Evolutionary conservation across 257 asterid genomes (phyloP), one percentile per base, ranked within the genome.

Genomic region (Penstemon newberryi): DNA sequence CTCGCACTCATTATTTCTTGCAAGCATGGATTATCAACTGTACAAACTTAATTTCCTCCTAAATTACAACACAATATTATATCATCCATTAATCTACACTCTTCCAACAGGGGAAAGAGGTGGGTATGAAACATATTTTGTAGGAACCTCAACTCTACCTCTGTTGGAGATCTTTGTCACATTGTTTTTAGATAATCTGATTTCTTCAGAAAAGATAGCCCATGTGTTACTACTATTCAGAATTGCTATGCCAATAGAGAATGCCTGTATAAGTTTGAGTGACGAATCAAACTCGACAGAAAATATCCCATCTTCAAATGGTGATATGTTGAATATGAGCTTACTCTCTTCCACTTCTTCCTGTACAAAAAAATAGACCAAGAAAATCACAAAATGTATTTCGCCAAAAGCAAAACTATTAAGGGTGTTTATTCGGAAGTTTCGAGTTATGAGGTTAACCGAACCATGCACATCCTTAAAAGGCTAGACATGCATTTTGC

Each of bases 211-310:
- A n/a, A 72, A 67, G n/a, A 43, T 59, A 6, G 74, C 77, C 18
- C 69, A 75, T 52, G 81, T 75, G 47, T 52, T 70, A 25, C 33
- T 70, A 62, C 87, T 71, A 55, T 77, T 84, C 67, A 84, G 70
- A 56, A 76, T 73, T 9, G 90, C 85, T 40, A 89, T 70, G 56
- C 83, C 83, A 10, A 87, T 73, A 67, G 95, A 82, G 82, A 89
- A 85, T 11, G 95, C 96, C 76, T 87, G 92, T 19, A 85, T 38
- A 50, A 66, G 82, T 70, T 81, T 77, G 75, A 89, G 69, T 0
- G 91, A 84, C 3, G 96, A 79, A 69, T 75, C 75, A 56, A 85
- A 89, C 76, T 83, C 87, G 25, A 89, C 83, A 0, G 95, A 87
- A 65, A 78, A 85, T 49, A 87, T 82, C 4, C 90, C 92, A 65